These are phyloP conservation scores for Aspergillus udagawae DNA, from an alignment of 2,329 filamentous ascomycete species.

Conservation along the genomic window DNA sequence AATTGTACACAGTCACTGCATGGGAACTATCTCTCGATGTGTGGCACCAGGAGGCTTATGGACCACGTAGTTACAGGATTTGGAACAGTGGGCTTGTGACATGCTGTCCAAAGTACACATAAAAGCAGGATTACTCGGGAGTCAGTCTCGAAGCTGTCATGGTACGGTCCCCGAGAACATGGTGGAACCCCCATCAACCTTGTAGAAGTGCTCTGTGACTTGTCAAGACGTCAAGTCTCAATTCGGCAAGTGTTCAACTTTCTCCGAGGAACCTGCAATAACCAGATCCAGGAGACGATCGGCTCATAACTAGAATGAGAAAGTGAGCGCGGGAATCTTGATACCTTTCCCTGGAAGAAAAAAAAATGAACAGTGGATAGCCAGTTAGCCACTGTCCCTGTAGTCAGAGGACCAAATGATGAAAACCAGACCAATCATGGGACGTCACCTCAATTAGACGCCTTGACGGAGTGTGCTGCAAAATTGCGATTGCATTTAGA, in stretches of 20 bases:
- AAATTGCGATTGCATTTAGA: conserved; percentile 28
- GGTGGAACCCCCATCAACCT: background rate
- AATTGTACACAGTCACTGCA: background rate
- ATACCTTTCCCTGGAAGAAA: background rate
- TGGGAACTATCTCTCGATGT: background rate
- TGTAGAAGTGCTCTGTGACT: background rate
- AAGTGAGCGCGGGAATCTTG: background rate
- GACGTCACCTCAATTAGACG: conserved; percentile 1
- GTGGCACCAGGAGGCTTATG: background rate
- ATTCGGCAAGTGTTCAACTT: background rate
- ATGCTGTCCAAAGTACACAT: background rate
- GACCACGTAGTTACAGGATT: background rate
- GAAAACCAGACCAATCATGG: conserved; percentile 1
- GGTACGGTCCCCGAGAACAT: background rate
- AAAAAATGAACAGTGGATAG: background rate
- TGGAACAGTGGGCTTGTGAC: background rate
- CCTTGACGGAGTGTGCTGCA: conserved; percentile 3
- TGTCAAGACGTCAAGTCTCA: background rate
- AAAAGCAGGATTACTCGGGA: background rate
- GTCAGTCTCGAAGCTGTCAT: background rate
- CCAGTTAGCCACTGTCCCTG: background rate
- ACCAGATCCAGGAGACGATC: background rate
- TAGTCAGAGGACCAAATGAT: background rate
- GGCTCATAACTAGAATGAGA: background rate
- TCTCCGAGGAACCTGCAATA: background rate